Evolutionary conservation across 164 flowering plant species (phyloP).

Genomic region (Hamamelis virginiana): DNA sequence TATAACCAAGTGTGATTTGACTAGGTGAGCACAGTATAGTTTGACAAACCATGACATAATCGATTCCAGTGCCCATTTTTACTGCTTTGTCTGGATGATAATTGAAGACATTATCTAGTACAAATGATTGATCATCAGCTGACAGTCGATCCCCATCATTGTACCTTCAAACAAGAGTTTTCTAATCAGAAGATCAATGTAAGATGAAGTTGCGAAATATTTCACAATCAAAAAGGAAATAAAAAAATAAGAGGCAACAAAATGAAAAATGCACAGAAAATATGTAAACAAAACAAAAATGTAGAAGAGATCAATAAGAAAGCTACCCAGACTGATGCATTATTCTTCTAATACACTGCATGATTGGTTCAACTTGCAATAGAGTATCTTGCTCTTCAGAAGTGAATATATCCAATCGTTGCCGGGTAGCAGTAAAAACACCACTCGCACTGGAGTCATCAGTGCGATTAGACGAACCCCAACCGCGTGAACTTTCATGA

Average conservation of each 20-base stretch:
- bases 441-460: conserved; percentile 33
- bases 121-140: conserved; percentile 63
- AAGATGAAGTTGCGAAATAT: not conserved
- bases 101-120: conserved; percentile 65
- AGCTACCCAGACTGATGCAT: conserved; percentile 65
- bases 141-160: conserved; percentile 77
- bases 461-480: conserved; percentile 28
- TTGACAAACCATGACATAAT: conserved; percentile 65
- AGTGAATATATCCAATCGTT: conserved; percentile 63
- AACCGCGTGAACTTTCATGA: conserved; percentile 25
- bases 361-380: conserved; percentile 57
- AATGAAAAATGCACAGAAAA: not conserved
- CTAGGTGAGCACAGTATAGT: not conserved
- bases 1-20: not conserved
- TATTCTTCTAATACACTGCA: conserved; percentile 60
- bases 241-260: not conserved
- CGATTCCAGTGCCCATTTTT: conserved; percentile 75
- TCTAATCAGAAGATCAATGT: conserved; percentile 1
- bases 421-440: conserved; percentile 48
- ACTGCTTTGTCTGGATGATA: conserved; percentile 80
- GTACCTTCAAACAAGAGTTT: conserved; percentile 44
- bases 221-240: too few species aligned
- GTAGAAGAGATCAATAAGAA: conserved; percentile 7
- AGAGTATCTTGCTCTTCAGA: conserved; percentile 76
- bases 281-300: not conserved